A percentile compares a stretch with the other conserved stretches of the same genome.
Evolutionary conservation across 192 early-diverging fungal genomes (phyloP).

Genomic region (Entomortierella lignicola): DNA sequence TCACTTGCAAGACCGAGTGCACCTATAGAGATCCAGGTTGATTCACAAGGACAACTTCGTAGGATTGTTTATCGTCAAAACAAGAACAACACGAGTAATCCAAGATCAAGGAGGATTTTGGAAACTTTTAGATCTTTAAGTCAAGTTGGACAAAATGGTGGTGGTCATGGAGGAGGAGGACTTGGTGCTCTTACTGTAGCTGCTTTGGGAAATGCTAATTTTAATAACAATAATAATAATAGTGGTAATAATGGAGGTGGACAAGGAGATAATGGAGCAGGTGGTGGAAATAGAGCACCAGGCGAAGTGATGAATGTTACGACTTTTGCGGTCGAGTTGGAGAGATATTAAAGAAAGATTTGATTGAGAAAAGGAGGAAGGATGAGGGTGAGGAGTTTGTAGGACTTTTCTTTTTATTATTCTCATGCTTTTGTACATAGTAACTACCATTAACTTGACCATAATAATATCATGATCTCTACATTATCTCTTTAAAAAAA

Average conservation of each 20-base stretch:
- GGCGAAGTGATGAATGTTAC: constrained; percentile 54
- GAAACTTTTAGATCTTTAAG: constrained; percentile 42
- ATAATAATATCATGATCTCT: no score
- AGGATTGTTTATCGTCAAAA: constrained; percentile 36
- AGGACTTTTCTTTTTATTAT: no score
- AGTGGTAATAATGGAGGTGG: neutral
- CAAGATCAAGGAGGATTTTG: constrained; percentile 27
- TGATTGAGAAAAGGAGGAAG: no score
- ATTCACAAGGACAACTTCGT: constrained; percentile 42
- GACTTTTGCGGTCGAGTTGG: constrained; percentile 39
- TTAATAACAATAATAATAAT: neutral
- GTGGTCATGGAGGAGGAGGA: constrained; percentile 22
- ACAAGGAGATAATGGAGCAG: neutral
- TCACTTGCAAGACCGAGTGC: constrained; percentile 25
- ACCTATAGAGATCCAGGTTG: constrained; percentile 48
- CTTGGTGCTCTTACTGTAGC: constrained; percentile 25
- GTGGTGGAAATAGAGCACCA: constrained; percentile 7
- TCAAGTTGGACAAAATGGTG: no score
- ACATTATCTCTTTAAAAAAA: no score
- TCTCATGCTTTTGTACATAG: no score
- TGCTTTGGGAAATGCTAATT: neutral
- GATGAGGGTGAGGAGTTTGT: no score
- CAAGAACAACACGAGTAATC: constrained; percentile 11
- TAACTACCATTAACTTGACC: no score
- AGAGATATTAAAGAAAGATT: constrained; percentile 26